A percentile compares a stretch with the other conserved stretches of the same genome.
phyloP scores from a whole-genome alignment of 179 eudicot genomes.

The Dionaea muscipula region DNA sequence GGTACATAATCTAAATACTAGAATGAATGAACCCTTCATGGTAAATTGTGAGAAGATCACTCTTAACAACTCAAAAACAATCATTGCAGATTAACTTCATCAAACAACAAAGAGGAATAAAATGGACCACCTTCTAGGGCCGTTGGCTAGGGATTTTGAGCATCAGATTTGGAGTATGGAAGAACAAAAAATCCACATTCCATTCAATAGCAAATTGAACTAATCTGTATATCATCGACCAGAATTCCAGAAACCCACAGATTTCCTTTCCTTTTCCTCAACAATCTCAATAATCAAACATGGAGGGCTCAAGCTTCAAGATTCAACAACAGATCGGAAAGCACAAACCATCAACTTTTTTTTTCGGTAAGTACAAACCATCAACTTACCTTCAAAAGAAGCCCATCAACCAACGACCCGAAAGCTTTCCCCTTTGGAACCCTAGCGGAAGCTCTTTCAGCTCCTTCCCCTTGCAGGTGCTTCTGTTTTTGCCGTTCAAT shows the following conservation, averaged over 20 bases:
- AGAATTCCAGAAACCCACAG: neutral
- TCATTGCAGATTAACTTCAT: too few relatives aligned
- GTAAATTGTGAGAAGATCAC: too few relatives aligned
- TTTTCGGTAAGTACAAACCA: neutral
- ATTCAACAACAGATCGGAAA: neutral
- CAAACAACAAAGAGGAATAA: too few relatives aligned
- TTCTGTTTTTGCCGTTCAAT: neutral
- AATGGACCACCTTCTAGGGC: too few relatives aligned
- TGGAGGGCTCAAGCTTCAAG: too few relatives aligned
- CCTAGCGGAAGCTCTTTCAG: conserved; percentile 2
- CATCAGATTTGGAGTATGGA: neutral
- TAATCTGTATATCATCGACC: neutral
- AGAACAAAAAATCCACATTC: neutral
- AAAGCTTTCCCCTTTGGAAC: conserved; percentile 1
- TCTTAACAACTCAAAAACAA: too few relatives aligned
- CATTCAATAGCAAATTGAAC: too few relatives aligned
- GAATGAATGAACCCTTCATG: too few relatives aligned
- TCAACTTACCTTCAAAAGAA: conserved; percentile 31
- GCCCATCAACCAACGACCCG: conserved; percentile 20
- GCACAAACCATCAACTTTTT: neutral
- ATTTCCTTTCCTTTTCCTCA: neutral
- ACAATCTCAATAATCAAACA: neutral
- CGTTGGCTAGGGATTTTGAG: neutral
- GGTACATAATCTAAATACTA: too few relatives aligned
- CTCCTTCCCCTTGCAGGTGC: neutral